phyloP scores from a whole-genome alignment of 2,329 filamentous ascomycete species.

The Diaporthe citri region DNA sequence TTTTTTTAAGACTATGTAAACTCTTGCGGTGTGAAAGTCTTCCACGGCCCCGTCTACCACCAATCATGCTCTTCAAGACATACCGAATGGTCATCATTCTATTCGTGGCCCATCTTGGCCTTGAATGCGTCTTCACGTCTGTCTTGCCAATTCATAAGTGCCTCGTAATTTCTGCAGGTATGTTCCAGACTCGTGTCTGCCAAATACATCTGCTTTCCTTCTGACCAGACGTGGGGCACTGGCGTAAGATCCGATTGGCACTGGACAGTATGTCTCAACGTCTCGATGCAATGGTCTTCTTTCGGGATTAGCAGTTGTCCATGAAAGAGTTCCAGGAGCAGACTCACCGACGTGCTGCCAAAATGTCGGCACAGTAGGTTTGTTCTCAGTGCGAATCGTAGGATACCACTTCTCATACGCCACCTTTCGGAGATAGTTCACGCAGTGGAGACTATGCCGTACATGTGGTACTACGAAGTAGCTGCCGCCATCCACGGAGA shows the following conservation, averaged over 20 bases:
- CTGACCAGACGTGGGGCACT: neutral
- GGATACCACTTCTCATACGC: conserved; percentile 6
- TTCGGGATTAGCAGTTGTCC: neutral
- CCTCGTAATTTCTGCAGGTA: neutral
- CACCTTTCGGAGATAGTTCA: neutral
- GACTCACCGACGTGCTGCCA: neutral
- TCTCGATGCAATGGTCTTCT: neutral
- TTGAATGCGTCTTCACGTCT: neutral
- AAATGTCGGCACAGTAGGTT: neutral
- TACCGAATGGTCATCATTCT: neutral
- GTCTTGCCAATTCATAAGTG: neutral
- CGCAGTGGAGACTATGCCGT: neutral
- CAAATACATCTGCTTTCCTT: neutral
- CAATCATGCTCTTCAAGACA: neutral
- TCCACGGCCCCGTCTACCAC: neutral
- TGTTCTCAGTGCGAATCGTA: neutral
- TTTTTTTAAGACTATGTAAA: too few species aligned
- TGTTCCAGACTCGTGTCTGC: conserved; percentile 1
- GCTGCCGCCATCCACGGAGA: neutral
- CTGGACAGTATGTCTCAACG: neutral
- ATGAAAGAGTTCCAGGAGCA: neutral
- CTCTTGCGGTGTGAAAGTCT: neutral
- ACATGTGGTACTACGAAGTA: neutral
- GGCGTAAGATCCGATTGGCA: neutral
- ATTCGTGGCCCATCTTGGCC: neutral